phyloP scores from a whole-genome alignment of 305 asterid genomes.

The Fraxinus sp. region DNA sequence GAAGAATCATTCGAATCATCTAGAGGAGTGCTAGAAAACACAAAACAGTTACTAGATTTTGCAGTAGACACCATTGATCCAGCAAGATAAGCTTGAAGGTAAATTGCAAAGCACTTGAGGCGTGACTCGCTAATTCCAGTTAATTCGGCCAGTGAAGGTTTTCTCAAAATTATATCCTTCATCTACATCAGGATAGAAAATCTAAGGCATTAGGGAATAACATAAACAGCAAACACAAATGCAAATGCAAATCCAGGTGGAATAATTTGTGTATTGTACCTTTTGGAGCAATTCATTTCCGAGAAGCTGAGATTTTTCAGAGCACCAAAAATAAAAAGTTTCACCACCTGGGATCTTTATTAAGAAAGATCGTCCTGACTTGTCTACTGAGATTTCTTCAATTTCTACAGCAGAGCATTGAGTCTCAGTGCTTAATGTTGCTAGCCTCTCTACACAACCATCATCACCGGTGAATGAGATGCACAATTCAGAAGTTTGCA shows the following conservation, averaged over 20 bases:
- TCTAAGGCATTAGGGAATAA: conserved; percentile 10
- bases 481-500: conserved; percentile 85
- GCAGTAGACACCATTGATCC: conserved; percentile 50
- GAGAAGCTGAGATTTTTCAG: conserved; percentile 69
- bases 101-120: conserved; percentile 66
- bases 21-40: conserved; percentile 30
- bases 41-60: conserved; percentile 25
- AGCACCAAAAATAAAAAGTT: conserved; percentile 73
- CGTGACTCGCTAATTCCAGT: conserved; percentile 84
- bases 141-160: conserved; percentile 76
- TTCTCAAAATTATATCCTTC: conserved; percentile 70
- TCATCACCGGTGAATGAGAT: conserved; percentile 82
- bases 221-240: neutral
- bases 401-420: conserved; percentile 45
- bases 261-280: conserved; percentile 38
- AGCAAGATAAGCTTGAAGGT: conserved; percentile 73
- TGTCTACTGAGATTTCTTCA: conserved; percentile 63
- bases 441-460: conserved; percentile 65
- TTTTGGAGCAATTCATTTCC: conserved; percentile 74
- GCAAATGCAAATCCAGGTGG: neutral
- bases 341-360: conserved; percentile 42
- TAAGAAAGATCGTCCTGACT: conserved; percentile 76
- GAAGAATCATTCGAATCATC: conserved; percentile 39
- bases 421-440: conserved; percentile 46
- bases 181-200: conserved; percentile 44